A percentile compares a stretch with the other conserved stretches of the same genome.
Evolutionary conservation across 1,139 yeast species (phyloP).

Genomic region (Yamadazyma dendronema): DNA sequence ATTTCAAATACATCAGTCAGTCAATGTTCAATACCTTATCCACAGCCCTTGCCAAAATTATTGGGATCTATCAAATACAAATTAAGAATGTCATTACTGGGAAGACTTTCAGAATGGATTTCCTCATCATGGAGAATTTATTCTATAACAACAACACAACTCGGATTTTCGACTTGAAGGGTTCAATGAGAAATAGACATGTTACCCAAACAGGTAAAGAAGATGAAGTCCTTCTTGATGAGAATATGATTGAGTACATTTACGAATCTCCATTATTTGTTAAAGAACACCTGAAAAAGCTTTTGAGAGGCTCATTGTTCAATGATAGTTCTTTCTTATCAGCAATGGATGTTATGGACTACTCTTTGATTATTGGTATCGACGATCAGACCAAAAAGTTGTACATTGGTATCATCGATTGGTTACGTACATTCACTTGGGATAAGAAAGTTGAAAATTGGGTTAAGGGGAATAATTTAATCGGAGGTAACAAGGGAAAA

Average conservation of each 20-base stretch:
- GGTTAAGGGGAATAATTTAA: constrained; percentile 92
- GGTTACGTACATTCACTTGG: constrained; percentile 96
- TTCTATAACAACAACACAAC: constrained; percentile 83
- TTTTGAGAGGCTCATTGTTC: constrained; percentile 84
- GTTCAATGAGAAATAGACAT: constrained; percentile 96
- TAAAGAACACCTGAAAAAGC: constrained; percentile 84
- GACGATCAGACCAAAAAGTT: constrained; percentile 60
- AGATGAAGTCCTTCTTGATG: constrained; percentile 92
- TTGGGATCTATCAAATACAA: constrained; percentile 93
- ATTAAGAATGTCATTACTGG: constrained; percentile 77
- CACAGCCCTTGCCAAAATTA: constrained; percentile 88
- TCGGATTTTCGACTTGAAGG: constrained; percentile 91
- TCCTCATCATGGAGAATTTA: constrained; percentile 92
- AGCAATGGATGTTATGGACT: constrained; percentile 99
- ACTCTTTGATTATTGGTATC: constrained; percentile 90
- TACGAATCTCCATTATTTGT: constrained; percentile 96
- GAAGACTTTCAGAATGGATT: constrained; percentile 80
- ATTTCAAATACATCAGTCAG: constrained; percentile 94
- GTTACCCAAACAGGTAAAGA: constrained; percentile 95
- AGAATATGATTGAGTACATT: constrained; percentile 96
- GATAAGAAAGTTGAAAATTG: constrained; percentile 97
- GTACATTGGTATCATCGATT: constrained; percentile 94
- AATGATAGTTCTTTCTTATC: constrained; percentile 92
- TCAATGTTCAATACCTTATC: constrained; percentile 94
- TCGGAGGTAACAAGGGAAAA: constrained; percentile 74